Evolutionary conservation across 495 filamentous ascomycete species (phyloP), one percentile per base, ranked within the genome.

Genomic region (Patellaria atrata): DNA sequence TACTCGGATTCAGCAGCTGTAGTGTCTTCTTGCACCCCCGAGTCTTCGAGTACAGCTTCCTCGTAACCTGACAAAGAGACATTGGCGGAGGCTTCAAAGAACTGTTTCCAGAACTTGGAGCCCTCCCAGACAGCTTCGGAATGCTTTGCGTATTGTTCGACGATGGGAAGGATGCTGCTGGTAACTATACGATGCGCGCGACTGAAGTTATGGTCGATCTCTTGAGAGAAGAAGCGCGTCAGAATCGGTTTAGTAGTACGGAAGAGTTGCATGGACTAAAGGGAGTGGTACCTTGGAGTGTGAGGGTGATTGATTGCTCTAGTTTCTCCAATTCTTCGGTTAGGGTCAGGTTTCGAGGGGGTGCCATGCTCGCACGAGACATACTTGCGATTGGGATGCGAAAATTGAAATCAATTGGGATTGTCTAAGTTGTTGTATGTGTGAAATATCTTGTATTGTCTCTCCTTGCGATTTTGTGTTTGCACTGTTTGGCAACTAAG

Each of bases 41-140:
- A 64, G 19, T 55, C 57, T 56, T 70, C 71, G 20, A 59, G 59
- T 14, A 71, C 71, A 30, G 68, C 57, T 48, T 93, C 89, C 56
- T 93, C 86, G 55, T 96, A 94, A 31, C 85, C 84, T 8, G 85
- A 91, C n/a, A 97, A 71, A 2, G 84, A 89, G 16, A 96, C 87
- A 48, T 97, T 97, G 54, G 89, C 89, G 27, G 80, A 89, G 35
- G 87, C 82, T 61, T 97, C 89, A 60, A 97, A 97, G 70, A 97
- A 96, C 63, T 93, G 82, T 59, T 94, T 96, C 89, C 89, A 97
- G 60, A 94, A 96, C 82, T 93, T 93, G 31, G 89, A 86, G 21
- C 87, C 83, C 44, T 96, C 84, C 91, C 91, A 97, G 14, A 97
- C 89, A 31, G 82, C 71, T 35, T 77, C 78, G 0, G 89, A 96